A percentile compares a stretch with the other conserved stretches of the same genome.
These are phyloP conservation scores for Trichoderma erinaceum DNA, from an alignment of 495 filamentous ascomycete species.

Conservation along the genomic window DNA sequence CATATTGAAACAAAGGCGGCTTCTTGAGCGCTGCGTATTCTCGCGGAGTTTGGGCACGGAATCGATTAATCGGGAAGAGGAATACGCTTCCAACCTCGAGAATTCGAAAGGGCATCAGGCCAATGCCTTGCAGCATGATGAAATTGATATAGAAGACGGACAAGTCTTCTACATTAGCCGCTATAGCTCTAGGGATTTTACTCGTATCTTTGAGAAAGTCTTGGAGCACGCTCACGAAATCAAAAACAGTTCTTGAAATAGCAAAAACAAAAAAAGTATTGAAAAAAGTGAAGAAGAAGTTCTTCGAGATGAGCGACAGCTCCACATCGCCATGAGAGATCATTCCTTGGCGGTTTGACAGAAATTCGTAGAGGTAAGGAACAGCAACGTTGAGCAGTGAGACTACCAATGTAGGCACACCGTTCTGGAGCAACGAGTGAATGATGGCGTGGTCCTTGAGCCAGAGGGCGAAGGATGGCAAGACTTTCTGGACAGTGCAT, in stretches of 20 bases:
- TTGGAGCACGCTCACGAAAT: slow-evolving; percentile 63
- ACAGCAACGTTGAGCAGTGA: slow-evolving; percentile 84
- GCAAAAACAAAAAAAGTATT: slow-evolving; percentile 97
- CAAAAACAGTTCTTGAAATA: slow-evolving; percentile 73
- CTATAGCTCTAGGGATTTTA: slow-evolving; percentile 68
- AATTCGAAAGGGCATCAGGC: slow-evolving; percentile 86
- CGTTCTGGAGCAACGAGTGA: slow-evolving; percentile 75
- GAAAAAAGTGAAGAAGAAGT: slow-evolving; percentile 99
- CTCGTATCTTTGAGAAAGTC: slow-evolving; percentile 71
- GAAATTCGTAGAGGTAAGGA: slow-evolving; percentile 90
- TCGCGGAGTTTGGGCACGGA: slow-evolving; percentile 81
- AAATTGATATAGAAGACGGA: slow-evolving; percentile 88
- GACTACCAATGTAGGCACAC: slow-evolving; percentile 75
- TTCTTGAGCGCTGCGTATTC: slow-evolving; percentile 80
- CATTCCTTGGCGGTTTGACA: slow-evolving; percentile 87
- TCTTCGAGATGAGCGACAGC: slow-evolving; percentile 91
- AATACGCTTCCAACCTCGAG: slow-evolving; percentile 82
- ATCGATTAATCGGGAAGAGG: slow-evolving; percentile 73
- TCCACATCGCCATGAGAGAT: slow-evolving; percentile 93
- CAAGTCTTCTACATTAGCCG: slow-evolving; percentile 63
- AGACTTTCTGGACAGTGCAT: slow-evolving; percentile 66
- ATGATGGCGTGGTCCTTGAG: slow-evolving; percentile 61
- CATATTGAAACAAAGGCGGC: slow-evolving; percentile 88
- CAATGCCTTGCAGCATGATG: slow-evolving; percentile 86
- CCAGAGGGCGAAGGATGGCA: slow-evolving; percentile 60